Conservation (phyloP, 371 early-diverging fungal species). For the Enterospora canceri region DNA sequence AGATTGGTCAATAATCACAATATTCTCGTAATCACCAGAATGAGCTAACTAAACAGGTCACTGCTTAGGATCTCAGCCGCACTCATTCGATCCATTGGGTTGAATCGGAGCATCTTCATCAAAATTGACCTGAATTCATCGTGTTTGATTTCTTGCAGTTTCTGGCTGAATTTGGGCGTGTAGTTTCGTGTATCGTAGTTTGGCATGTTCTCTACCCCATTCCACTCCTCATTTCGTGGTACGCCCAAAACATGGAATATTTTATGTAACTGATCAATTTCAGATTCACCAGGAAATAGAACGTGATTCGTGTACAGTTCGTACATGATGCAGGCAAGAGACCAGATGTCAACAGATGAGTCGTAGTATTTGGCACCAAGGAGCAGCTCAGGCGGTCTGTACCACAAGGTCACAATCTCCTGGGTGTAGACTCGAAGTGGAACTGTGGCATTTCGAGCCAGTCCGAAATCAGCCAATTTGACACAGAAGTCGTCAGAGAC, state of each 20-base stretch:
- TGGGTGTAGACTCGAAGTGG: conserved; percentile 51
- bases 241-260: conserved; percentile 96
- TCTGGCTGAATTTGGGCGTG: conserved; percentile 54
- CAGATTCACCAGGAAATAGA: conserved; percentile 90
- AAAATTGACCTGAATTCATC: conserved; percentile 63
- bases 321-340: conserved; percentile 93
- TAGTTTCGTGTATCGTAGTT: conserved; percentile 60
- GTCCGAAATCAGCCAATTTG: conserved; percentile 57
- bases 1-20: too few relatives aligned
- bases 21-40: neutral
- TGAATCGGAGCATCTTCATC: conserved; percentile 73
- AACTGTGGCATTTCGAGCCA: conserved; percentile 47
- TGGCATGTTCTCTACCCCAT: conserved; percentile 65
- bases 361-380: conserved; percentile 53
- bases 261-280: conserved; percentile 94
- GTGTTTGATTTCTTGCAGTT: conserved; percentile 8
- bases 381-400: conserved; percentile 56
- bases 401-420: conserved; percentile 56
- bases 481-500: conserved; percentile 40
- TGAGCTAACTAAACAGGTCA: conserved; percentile 77
- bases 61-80: conserved; percentile 81
- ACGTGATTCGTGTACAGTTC: conserved; percentile 86
- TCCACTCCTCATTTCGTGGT: conserved; percentile 86
- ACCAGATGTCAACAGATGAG: conserved; percentile 75
- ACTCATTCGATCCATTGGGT: conserved; percentile 71